A percentile compares a stretch with the other conserved stretches of the same genome.
These are phyloP conservation scores for Sphaerulina musiva DNA, from an alignment of 2,329 filamentous ascomycete genomes.

Conservation along the genomic window DNA sequence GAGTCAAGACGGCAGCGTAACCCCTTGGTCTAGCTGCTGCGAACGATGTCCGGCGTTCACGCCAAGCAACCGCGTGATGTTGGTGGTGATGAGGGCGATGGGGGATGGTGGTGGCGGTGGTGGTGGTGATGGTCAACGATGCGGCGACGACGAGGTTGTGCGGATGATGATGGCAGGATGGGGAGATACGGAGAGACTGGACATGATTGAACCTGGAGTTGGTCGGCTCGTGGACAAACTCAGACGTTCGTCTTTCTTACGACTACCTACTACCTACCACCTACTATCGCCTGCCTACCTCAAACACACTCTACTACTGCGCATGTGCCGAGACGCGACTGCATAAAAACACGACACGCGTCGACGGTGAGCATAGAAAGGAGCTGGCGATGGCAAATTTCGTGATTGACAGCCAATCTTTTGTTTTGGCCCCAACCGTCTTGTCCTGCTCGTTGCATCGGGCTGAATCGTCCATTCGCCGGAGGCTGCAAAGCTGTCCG, in stretches of 20 bases:
- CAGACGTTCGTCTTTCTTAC: background rate
- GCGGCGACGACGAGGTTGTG: slow-evolving; percentile 10
- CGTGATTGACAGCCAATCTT: background rate
- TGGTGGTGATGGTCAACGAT: slow-evolving; percentile 1
- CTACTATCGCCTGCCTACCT: background rate
- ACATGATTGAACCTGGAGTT: background rate
- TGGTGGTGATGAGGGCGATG: background rate
- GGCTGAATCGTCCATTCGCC: background rate
- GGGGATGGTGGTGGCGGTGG: slow-evolving; percentile 2
- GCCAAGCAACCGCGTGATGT: slow-evolving; percentile 5
- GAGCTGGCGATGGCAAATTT: background rate
- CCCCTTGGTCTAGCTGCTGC: slow-evolving; percentile 6
- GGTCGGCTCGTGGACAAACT: background rate
- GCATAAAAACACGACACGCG: background rate
- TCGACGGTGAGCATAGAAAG: background rate
- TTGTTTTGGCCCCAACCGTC: background rate
- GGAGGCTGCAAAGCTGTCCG: too few species aligned
- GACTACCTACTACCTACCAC: background rate
- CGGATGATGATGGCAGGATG: background rate
- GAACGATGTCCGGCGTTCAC: slow-evolving; percentile 2
- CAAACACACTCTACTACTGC: too few species aligned
- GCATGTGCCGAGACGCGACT: slow-evolving; percentile 1
- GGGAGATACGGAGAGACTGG: background rate
- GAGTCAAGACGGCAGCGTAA: slow-evolving; percentile 1
- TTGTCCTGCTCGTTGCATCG: slow-evolving; percentile 1